Evolutionary conservation across 495 filamentous ascomycete species (phyloP), one percentile per base, ranked within the genome.

Genomic region (Aspergillus baeticus): DNA sequence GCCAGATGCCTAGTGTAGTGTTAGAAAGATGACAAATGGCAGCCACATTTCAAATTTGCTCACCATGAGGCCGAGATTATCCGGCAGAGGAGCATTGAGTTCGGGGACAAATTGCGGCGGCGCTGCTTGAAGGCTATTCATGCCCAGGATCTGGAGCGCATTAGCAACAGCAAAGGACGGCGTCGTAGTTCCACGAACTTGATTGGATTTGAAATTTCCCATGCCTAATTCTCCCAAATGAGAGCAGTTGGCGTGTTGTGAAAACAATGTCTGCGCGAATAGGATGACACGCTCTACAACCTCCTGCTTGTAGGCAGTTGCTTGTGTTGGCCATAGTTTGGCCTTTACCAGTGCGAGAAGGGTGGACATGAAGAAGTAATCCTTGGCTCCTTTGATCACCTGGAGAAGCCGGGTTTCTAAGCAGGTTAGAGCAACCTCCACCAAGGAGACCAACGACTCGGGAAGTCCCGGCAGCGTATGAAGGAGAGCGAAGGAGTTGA

Each of bases 351-450:
- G 45, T 7, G 72, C 69, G 10, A 72, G 49, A 22, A 77, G 70
- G 2, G 74, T 75, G 0, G 72, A 76, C 41, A 76, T 63, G 57
- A 76, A 76, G 46, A 75, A 76, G 49, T 75, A 77, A 44, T 77
- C 73, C 44, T 76, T 77, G 3, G 73, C 72, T 0, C 75, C 73
- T 44, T 77, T 77, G 49, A 74, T 64, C 6, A 77, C 62, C 7
- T 71, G 57, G 13, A 72, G 55, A 35, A 69, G 67, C 1, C 69
- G 69, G 7, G 53, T 54, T 57, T 77, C 73, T 1, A 77, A 61
- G 14, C 64, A 68, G 26, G 66, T 43, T n/a, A 77, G 59, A 15
- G 61, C 63, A 17, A 62, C 61, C 44, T 77, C 75, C 11, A 71
- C 67, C 10, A 77, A 64, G 0, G 69, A 61, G 5, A 76, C 53